Conservation (phyloP, 2,329 filamentous ascomycete species). For the Sclerotinia minor region DNA sequence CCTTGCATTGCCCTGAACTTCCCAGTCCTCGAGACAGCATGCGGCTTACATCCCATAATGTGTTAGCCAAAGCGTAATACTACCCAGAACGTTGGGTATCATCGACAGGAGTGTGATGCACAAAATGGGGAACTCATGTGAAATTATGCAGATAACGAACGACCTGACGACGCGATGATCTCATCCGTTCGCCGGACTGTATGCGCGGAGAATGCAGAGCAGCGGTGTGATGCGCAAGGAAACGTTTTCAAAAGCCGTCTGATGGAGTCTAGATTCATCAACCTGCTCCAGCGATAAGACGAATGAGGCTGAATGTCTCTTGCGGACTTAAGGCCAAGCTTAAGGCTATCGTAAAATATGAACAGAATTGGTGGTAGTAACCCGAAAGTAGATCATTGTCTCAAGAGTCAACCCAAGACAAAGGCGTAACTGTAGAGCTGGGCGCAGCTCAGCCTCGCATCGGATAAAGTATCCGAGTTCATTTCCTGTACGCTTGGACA, state of each 20-base stretch:
- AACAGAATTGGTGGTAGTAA: not conserved
- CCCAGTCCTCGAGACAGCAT: not conserved
- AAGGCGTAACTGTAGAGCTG: not conserved
- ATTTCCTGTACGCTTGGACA: constrained; percentile 23
- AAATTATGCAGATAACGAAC: not conserved
- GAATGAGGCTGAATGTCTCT: not conserved
- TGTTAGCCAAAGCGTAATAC: not conserved
- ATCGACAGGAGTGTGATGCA: not conserved
- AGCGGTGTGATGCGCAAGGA: not conserved
- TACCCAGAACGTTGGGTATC: constrained; percentile 3
- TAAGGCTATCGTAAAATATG: constrained; percentile 2
- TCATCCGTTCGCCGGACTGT: constrained; percentile 2
- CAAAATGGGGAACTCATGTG: not conserved
- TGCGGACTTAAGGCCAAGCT: not conserved
- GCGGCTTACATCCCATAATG: not conserved
- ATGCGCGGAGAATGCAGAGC: not conserved
- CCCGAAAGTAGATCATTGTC: not conserved
- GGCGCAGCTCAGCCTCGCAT: constrained; percentile 4
- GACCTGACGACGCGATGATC: not conserved
- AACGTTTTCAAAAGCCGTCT: not conserved
- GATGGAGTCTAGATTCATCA: not conserved
- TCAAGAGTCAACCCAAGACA: not conserved
- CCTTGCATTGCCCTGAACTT: constrained; percentile 5
- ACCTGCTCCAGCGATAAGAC: not conserved
- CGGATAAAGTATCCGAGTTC: not conserved